Conservation (phyloP, 768 basidiomycete species). For the Amanita subjunquillea region DNA sequence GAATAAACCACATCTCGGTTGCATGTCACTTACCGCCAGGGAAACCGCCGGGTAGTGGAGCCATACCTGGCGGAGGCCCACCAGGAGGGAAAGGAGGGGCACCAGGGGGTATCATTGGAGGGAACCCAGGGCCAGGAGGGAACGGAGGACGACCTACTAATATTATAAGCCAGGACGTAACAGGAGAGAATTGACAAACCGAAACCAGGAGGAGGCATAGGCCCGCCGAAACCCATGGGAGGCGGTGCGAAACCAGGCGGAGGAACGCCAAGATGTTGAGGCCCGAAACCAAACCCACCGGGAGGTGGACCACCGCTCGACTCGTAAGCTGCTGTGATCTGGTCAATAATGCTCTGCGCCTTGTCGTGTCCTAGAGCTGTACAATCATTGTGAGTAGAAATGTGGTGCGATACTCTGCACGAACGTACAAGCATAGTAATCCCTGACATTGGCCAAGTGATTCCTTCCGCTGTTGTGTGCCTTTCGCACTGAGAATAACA, state of each 20-base stretch:
- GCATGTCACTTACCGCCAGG: constrained; percentile 28
- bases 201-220: constrained; percentile 44
- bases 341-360: constrained; percentile 96
- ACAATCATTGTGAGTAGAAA: constrained; percentile 7
- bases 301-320: constrained; percentile 76
- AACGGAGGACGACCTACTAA: constrained; percentile 55
- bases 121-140: constrained; percentile 54
- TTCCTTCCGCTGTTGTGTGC: constrained; percentile 98
- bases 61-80: constrained; percentile 36
- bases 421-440: constrained; percentile 87
- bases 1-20: constrained; percentile 4
- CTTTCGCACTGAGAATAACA: constrained; percentile 64
- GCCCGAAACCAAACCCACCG: constrained; percentile 80
- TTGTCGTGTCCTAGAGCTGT: constrained; percentile 89
- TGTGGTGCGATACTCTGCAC: neutral
- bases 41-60: constrained; percentile 27
- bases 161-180: constrained; percentile 7
- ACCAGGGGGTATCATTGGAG: constrained; percentile 40
- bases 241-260: constrained; percentile 37
- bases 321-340: constrained; percentile 93
- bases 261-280: constrained; percentile 62
- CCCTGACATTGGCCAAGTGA: constrained; percentile 91
- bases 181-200: constrained; percentile 32
- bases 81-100: constrained; percentile 68
- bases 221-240: constrained; percentile 39